Evolutionary conservation across 108 stramenopile species (phyloP), one percentile per base, ranked within the genome.

Genomic region (Conticribra weissflogii): DNA sequence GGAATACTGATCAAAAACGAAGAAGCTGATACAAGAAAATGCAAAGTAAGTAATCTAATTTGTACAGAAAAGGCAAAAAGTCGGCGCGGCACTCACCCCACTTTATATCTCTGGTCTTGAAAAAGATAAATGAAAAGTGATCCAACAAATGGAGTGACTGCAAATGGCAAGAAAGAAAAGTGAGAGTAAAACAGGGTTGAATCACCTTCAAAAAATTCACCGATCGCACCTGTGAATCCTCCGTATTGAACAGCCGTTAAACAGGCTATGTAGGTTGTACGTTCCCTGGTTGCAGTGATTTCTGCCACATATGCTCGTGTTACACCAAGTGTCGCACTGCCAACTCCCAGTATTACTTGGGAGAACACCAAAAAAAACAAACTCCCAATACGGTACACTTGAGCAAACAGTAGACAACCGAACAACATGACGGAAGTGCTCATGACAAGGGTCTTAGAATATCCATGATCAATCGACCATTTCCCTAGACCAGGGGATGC

Each of bases 281-380:
- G 86, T 59, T 90, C 64, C 25, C 89, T 78, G 32, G 85, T 81
- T 0, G 96, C 84, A 8, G 94, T 90, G 54, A 89, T 80, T 46
- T 98, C 96, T 7, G 97, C 96, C 23, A 97, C 95, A 84, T 91
- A 98, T 0, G 96, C 91, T 17, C 96, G 56, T 17, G 96, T 94
- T 0, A 97, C 96, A 0, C 97, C 97, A 27, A 98, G 72, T 8
- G 95, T 96, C 7, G 96, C 97, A 49, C 84, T 83, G n/a, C 97
- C 97, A 22, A 98, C 49, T 15, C 97, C 97, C 48, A 98, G 66
- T 9, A 92, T 46, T 0, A 85, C 79, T 78, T 98, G 96, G 27
- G 90, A 63, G 29, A 82, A 52, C 25, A 97, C 66, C 29, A 97
- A 71, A 64, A 83, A 90, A 23, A 66, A 63, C 9, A 80, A 51